phyloP scores from a whole-genome alignment of 768 basidiomycete genomes.

The Piloderma croceum region DNA sequence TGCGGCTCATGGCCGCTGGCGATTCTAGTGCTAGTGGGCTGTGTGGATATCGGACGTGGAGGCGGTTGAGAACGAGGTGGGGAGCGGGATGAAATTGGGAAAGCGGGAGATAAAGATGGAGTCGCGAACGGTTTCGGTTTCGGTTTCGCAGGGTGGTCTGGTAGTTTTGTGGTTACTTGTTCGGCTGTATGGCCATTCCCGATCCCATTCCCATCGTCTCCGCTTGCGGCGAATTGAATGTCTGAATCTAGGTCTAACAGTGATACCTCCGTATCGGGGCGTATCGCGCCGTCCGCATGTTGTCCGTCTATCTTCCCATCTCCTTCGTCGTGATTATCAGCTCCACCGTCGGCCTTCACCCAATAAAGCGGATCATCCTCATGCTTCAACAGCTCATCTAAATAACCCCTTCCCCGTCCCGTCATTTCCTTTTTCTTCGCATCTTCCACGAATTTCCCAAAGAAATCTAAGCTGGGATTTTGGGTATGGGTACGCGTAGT shows the following conservation, averaged over 20 bases:
- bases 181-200: no score
- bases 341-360: constrained; percentile 25
- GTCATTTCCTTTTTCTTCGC: constrained; percentile 31
- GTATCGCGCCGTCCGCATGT: constrained; percentile 17
- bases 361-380: constrained; percentile 72
- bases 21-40: no score
- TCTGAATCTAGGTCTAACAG: neutral
- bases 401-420: constrained; percentile 45
- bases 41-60: no score
- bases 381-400: constrained; percentile 60
- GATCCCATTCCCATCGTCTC: no score
- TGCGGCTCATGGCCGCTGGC: neutral
- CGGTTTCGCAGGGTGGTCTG: no score
- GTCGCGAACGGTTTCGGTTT: no score
- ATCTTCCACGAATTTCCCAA: constrained; percentile 53
- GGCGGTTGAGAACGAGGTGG: no score
- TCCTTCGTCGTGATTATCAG: constrained; percentile 2
- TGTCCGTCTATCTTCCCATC: neutral
- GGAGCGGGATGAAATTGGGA: no score
- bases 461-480: constrained; percentile 45
- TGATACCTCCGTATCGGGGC: constrained; percentile 1
- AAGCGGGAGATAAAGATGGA: no score
- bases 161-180: no score
- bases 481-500: constrained; percentile 1
- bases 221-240: neutral